Percentiles rank a stretch among this genome's conserved stretches.
Evolutionary conservation across 140 eudicot genomes (phyloP).

Genomic region (Flaveria floridana): DNA sequence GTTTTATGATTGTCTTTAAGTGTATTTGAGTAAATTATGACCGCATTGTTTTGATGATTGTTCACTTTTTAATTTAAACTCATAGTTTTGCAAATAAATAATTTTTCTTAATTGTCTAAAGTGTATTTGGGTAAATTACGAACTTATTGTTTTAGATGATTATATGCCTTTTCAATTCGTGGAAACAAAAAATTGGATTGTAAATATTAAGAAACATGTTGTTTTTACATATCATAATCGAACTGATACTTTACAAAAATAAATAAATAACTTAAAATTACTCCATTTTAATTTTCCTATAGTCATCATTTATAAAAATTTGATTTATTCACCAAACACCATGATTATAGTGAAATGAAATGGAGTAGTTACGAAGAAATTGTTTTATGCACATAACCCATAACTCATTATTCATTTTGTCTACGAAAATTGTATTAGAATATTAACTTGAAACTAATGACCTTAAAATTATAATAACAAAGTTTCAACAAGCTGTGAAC

Average conservation of each 20-base stretch:
- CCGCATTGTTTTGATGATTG: too few relatives aligned
- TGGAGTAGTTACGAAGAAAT: conserved; percentile 9
- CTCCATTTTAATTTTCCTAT: neutral
- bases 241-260: neutral
- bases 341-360: neutral
- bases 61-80: too few relatives aligned
- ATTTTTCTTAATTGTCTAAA: too few relatives aligned
- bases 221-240: too few relatives aligned
- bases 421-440: neutral
- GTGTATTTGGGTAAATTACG: too few relatives aligned
- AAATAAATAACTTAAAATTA: neutral
- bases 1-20: too few relatives aligned
- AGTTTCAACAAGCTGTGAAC: neutral
- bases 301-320: neutral
- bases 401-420: neutral
- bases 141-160: too few relatives aligned
- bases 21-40: too few relatives aligned
- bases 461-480: neutral
- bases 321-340: neutral
- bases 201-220: too few relatives aligned
- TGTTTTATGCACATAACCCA: neutral
- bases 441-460: neutral
- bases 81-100: too few relatives aligned
- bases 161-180: too few relatives aligned
- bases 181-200: too few relatives aligned